Base-by-base conservation (phyloP, 306 rosid species). In the Fragaria nilgerrensis region DNA sequence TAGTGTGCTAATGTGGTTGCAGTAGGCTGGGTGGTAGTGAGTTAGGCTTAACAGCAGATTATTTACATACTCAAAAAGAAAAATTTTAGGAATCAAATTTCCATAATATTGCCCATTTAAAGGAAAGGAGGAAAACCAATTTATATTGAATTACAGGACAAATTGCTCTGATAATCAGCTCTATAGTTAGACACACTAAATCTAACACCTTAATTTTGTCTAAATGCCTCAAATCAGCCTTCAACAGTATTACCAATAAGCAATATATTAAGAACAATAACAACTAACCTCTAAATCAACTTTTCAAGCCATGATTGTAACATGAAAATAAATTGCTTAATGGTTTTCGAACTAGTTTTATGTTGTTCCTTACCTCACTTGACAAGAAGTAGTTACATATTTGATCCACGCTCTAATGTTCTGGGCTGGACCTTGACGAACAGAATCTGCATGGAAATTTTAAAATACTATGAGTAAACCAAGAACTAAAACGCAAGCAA, bases 391-490 rank as follows among this genome's bases (percentile, higher is more conserved):
- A 53, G 89, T 81, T 47, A 83, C 88, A 82, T 86, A 85, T 83
- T 81, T 89, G 87, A 90, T 23, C 97, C 97, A 94, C 63, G 84
- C 82, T 82, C 90, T 89, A 78, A 92, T 84, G 83, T 92, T 92
- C 83, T 87, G 97, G 68, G 92, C 88, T 27, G 97, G 93, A 70
- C 88, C 86, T 83, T 81, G 84, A 77, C 32, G 59, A 78, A 80
- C 74, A 80, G 97, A 92, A 85, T 82, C 98, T 90, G 82, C 52
- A 81, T 83, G 45, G 63, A 17, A 83, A 64, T 47, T 43, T 72
- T 29, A 56, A 36, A 71, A 37, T 63, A 74, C 36, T 70, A 44
- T 84, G 65, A 83, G 84, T 75, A 83, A 72, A 70, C 22, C 32
- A 53, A n/a, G 56, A 47, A 20, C 19, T 44, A 52, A 29, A 73